Conservation (phyloP, 768 basidiomycete genomes). For the Strobilomyces dryophilus region DNA sequence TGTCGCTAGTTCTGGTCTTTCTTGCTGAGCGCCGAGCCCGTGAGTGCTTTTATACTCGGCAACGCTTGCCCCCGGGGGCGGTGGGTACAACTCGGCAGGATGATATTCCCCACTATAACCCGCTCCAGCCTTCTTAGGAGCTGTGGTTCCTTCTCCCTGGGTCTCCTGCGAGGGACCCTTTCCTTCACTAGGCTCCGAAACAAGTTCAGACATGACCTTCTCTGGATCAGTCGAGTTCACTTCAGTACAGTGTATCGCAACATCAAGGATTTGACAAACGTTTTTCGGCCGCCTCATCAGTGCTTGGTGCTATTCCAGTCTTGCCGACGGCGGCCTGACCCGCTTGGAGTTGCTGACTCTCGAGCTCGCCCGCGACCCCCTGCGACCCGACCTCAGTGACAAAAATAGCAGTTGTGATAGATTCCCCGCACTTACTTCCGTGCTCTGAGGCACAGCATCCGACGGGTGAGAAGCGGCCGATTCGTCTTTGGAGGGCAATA, state of each 20-base stretch:
- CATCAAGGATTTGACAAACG: slow-evolving; percentile 5
- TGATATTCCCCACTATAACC: slow-evolving; percentile 24
- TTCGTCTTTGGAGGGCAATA: neutral
- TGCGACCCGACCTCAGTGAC: neutral
- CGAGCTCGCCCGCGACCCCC: neutral
- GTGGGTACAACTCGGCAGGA: slow-evolving; percentile 28
- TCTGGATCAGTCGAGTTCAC: neutral
- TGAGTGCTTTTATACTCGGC: slow-evolving; percentile 7
- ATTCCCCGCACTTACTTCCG: neutral
- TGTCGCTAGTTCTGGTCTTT: neutral
- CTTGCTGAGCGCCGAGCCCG: neutral
- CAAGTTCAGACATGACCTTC: neutral
- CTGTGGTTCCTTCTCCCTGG: neutral
- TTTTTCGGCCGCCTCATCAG: neutral
- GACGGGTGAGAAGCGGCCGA: neutral
- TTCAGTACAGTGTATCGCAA: neutral
- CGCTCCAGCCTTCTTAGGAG: neutral
- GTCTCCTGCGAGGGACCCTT: neutral
- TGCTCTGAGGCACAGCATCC: neutral
- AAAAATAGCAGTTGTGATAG: neutral
- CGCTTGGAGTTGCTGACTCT: neutral
- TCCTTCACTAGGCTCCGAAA: neutral
- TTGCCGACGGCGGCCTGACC: neutral
- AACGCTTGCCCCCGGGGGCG: slow-evolving; percentile 16
- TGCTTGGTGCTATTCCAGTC: neutral